These are phyloP conservation scores for Fraxinus albicans DNA, from an alignment of 305 asterid species.

Conservation along the genomic window DNA sequence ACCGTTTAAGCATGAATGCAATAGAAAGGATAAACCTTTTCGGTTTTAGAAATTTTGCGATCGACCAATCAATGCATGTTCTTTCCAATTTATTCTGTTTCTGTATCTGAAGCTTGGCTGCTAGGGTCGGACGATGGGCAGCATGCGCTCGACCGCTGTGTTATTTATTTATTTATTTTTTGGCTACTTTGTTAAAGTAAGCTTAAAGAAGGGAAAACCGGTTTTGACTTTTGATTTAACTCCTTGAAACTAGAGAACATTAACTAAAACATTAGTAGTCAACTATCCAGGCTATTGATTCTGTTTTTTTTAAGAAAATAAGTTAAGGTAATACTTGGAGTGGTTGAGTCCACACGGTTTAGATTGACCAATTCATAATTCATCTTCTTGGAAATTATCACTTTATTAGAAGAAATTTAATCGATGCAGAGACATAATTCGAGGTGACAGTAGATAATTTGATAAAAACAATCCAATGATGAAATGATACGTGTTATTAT, in stretches of 20 bases:
- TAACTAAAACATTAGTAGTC: background rate
- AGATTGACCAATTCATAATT: background rate
- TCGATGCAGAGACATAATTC: no score
- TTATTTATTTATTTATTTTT: no score
- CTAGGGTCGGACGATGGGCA: background rate
- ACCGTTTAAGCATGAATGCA: background rate
- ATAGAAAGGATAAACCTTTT: background rate
- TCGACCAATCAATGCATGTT: background rate
- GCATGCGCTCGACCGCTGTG: background rate
- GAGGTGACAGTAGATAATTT: no score
- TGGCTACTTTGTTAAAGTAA: no score
- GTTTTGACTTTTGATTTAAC: background rate
- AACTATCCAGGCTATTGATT: background rate
- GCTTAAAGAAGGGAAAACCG: background rate
- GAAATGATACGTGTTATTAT: no score
- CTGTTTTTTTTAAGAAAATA: background rate
- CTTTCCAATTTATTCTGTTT: background rate
- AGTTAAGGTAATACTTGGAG: background rate
- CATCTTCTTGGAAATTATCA: no score
- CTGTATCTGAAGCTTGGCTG: background rate
- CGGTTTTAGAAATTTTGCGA: background rate
- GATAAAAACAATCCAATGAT: no score
- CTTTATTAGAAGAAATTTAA: no score
- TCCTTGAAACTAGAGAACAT: background rate
- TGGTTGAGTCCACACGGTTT: background rate